phyloP scores from a whole-genome alignment of 495 filamentous ascomycete species.

The Platismatia glauca region DNA sequence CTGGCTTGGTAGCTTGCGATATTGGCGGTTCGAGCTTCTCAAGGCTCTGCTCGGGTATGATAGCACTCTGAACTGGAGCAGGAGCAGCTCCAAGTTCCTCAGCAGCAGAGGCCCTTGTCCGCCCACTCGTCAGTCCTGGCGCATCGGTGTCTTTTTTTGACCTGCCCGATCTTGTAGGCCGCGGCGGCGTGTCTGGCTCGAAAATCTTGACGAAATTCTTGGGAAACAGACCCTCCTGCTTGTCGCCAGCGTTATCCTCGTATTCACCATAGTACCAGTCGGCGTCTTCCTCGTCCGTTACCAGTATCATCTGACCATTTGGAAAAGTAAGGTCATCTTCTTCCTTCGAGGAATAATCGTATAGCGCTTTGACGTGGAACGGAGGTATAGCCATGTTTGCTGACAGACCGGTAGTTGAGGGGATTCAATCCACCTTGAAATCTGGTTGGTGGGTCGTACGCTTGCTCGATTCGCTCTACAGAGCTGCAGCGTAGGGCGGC shows the following conservation, averaged over 20 bases:
- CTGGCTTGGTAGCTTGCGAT: background rate
- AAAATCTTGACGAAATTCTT: constrained; percentile 95
- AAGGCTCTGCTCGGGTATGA: background rate
- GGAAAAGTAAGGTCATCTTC: constrained; percentile 89
- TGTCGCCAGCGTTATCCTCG: constrained; percentile 58
- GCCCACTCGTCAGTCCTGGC: constrained; percentile 12
- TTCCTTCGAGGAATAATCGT: constrained; percentile 82
- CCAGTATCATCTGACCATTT: constrained; percentile 81
- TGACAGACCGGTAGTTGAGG: background rate
- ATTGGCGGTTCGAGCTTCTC: background rate
- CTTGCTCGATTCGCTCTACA: background rate
- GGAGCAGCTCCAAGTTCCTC: constrained; percentile 11
- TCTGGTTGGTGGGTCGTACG: background rate
- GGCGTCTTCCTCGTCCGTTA: constrained; percentile 81
- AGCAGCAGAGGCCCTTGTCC: constrained; percentile 13
- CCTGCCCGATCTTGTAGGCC: constrained; percentile 61
- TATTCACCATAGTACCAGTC: constrained; percentile 97
- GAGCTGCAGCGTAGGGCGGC: background rate
- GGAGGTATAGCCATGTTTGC: constrained; percentile 63
- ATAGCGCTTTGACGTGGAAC: constrained; percentile 92
- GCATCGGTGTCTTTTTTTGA: constrained; percentile 59
- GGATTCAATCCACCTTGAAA: background rate
- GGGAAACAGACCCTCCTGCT: constrained; percentile 86
- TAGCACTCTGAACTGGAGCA: background rate
- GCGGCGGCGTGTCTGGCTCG: constrained; percentile 81